These are phyloP conservation scores for Pseudozyma sp. DNA, from an alignment of 1,284 basidiomycete genomes.

Conservation along the genomic window DNA sequence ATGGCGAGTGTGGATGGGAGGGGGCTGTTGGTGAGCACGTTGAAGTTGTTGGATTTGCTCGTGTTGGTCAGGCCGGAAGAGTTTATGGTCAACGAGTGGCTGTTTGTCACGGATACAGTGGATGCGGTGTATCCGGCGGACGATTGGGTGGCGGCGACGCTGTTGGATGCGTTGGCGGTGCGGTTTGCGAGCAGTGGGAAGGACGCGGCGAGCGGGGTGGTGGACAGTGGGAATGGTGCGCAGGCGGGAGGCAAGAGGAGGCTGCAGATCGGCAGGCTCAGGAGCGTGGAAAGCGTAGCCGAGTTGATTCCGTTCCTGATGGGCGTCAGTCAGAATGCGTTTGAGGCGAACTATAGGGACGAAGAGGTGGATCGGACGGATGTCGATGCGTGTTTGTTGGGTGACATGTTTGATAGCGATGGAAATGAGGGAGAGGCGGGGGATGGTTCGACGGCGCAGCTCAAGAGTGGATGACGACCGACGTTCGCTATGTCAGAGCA, in stretches of 20 bases:
- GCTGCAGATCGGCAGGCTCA: slow-evolving; percentile 17
- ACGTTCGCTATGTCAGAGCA: no score
- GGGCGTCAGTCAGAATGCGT: slow-evolving; percentile 34
- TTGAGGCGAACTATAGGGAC: slow-evolving; percentile 36
- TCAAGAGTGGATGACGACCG: no score
- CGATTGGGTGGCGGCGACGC: slow-evolving; percentile 82
- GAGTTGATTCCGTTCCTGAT: slow-evolving; percentile 41
- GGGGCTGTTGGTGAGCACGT: slow-evolving; percentile 83
- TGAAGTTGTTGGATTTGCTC: slow-evolving; percentile 92
- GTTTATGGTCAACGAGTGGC: slow-evolving; percentile 99
- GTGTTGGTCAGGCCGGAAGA: slow-evolving; percentile 93
- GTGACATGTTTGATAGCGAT: slow-evolving; percentile 49
- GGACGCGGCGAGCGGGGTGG: neutral
- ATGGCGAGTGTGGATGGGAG: slow-evolving; percentile 82
- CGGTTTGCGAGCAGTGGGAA: slow-evolving; percentile 72
- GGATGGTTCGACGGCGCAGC: no score
- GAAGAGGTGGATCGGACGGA: slow-evolving; percentile 25
- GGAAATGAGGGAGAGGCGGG: neutral
- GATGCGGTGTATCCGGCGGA: slow-evolving; percentile 91
- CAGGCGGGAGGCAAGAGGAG: slow-evolving; percentile 6
- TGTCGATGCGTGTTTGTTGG: slow-evolving; percentile 48
- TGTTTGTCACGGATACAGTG: slow-evolving; percentile 96
- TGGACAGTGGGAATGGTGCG: neutral
- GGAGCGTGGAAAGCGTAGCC: slow-evolving; percentile 11
- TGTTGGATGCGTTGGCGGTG: slow-evolving; percentile 89